These are phyloP conservation scores for Ganoderma leucocontextum DNA, from an alignment of 1,284 basidiomycete genomes.

Conservation along the genomic window DNA sequence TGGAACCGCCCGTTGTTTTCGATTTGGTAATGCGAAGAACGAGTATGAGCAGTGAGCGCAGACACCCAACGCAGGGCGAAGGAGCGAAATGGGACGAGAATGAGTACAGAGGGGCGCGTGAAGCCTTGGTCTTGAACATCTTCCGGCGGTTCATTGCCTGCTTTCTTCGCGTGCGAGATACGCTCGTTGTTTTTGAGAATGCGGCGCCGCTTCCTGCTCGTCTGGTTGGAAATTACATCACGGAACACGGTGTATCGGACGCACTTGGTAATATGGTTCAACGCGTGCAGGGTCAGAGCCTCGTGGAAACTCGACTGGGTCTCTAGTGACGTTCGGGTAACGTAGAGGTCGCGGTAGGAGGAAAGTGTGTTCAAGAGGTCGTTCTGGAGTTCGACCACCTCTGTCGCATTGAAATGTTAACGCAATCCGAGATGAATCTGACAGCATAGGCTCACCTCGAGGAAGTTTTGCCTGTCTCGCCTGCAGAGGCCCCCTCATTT, in stretches of 20 bases:
- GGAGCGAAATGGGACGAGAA: slow-evolving; percentile 93
- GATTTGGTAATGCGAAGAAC: slow-evolving; percentile 73
- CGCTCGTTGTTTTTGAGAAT: slow-evolving; percentile 97
- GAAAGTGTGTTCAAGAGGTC: slow-evolving; percentile 72
- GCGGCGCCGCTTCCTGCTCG: slow-evolving; percentile 83
- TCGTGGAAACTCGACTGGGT: slow-evolving; percentile 65
- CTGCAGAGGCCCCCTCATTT: slow-evolving; percentile 63
- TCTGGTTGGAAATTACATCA: slow-evolving; percentile 26
- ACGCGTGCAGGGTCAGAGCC: slow-evolving; percentile 74
- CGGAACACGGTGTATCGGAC: slow-evolving; percentile 29
- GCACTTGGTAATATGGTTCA: slow-evolving; percentile 90
- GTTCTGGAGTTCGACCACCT: slow-evolving; percentile 64
- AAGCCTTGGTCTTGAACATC: slow-evolving; percentile 97
- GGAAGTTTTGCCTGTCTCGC: slow-evolving; percentile 60
- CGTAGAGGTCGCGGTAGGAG: slow-evolving; percentile 78
- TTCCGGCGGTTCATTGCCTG: slow-evolving; percentile 62
- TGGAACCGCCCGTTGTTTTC: slow-evolving; percentile 89
- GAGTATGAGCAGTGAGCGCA: slow-evolving; percentile 74
- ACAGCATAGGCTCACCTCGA: slow-evolving; percentile 51
- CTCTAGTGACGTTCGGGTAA: slow-evolving; percentile 67
- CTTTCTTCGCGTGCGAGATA: slow-evolving; percentile 72
- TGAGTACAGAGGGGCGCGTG: slow-evolving; percentile 92
- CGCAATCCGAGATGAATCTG: background rate
- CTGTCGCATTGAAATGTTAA: slow-evolving; percentile 45
- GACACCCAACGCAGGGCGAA: slow-evolving; percentile 84